Base-by-base conservation (phyloP, 805 yeast species). In the Monosporozyma servazzii region DNA sequence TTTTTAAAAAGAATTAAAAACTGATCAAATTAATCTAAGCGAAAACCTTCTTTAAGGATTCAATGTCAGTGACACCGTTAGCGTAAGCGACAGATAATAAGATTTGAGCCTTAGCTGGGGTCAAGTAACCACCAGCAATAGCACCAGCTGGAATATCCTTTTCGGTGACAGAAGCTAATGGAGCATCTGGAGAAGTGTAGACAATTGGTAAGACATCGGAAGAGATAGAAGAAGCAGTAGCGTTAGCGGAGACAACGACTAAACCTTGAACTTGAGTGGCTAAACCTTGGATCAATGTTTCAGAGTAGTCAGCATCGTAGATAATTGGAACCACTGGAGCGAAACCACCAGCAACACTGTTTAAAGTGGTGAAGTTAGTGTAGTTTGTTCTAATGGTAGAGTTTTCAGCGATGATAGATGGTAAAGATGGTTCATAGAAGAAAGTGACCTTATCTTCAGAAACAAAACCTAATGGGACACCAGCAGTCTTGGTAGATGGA, bases 71-170 rank as follows among this genome's bases (percentile, higher is more conserved):
- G 49, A 61, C 64, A 48, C 56, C 58, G 48, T 66, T 64, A 48
- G 59, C 59, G 15, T 58, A 53, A 45, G 69, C 69, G 40, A 67
- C 57, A 17, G 65, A 51, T 48, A 64, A 54, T 49, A 67, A 56
- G 37, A 67, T 48, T 54, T 66, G 68, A 37, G 69, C 66, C 56
- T 66, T 60, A 23, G 56, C 49, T 47, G 70, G 69, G 41, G 66
- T 56, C 51, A 67, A 53, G 53, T 56, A 56, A 49, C 69, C 69
- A 41, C 64, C 70, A 27, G 63, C 64, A 48, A 65, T 56, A 15
- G 68, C 58, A 30, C 58, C 58, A 1, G 31, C 45, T 51, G 69
- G 69, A 33, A 63, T 57, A 30, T 58, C 62, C 17, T 50, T 56
- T 7, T 46, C 40, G 13, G 51, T 48, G 15, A 62, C 57, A 44